Conservation (phyloP, 2,329 filamentous ascomycete genomes). For the Reticulascus tulasneorum region DNA sequence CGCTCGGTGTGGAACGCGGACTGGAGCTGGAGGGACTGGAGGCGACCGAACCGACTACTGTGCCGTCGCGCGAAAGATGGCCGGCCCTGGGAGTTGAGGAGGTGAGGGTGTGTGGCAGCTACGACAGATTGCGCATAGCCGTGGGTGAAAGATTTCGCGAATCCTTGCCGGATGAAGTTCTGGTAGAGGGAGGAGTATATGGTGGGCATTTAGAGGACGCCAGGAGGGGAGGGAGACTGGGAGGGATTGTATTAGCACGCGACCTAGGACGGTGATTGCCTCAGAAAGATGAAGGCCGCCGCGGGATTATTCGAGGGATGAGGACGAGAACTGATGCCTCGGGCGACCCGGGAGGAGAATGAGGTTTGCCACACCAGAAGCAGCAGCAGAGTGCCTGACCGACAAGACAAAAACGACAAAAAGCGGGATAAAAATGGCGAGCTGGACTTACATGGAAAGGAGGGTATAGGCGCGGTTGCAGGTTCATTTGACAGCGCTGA, state of each 20-base stretch:
- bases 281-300: not conserved
- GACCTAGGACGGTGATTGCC: conserved; percentile 9
- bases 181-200: conserved; percentile 66
- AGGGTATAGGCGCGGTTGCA: conserved; percentile 65
- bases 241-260: conserved; percentile 19
- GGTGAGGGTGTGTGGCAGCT: conserved; percentile 80
- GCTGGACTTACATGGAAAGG: conserved; percentile 61
- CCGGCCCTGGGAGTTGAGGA: conserved; percentile 68
- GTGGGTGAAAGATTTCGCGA: conserved; percentile 94
- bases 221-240: conserved; percentile 54
- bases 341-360: not conserved
- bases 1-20: conserved; percentile 67
- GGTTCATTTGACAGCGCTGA: conserved; percentile 94
- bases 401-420: not conserved
- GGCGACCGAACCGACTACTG: conserved; percentile 50
- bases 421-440: too few relatives aligned
- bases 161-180: conserved; percentile 93
- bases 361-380: not conserved
- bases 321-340: not conserved
- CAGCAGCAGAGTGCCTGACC: conserved; percentile 1
- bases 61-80: conserved; percentile 58
- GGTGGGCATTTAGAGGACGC: conserved; percentile 85
- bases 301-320: too few relatives aligned
- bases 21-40: conserved; percentile 63
- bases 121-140: conserved; percentile 98